These are phyloP conservation scores for Oxytropis ochrocephala DNA, from an alignment of 306 rosid genomes.

Conservation along the genomic window DNA sequence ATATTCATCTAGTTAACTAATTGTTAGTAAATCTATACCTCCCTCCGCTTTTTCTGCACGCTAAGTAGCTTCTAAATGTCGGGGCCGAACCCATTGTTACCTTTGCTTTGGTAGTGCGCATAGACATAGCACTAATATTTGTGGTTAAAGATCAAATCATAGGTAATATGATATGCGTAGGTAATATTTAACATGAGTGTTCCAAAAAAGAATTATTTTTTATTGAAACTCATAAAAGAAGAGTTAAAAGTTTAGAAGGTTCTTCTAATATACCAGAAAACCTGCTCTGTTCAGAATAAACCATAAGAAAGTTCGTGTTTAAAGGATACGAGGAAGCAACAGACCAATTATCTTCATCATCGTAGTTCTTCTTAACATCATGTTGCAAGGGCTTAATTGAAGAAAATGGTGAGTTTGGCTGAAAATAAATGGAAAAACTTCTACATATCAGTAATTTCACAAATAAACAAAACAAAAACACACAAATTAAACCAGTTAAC, in stretches of 20 bases:
- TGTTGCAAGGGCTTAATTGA: conserved; percentile 41
- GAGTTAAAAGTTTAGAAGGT: neutral
- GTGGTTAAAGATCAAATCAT: conserved; percentile 41
- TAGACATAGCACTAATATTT: conserved; percentile 54
- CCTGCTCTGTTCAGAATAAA: conserved; percentile 1
- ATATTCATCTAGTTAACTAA: conserved; percentile 7
- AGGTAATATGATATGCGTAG: neutral
- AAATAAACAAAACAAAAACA: neutral
- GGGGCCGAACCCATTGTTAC: conserved; percentile 89
- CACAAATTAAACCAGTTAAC: neutral
- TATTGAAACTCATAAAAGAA: neutral
- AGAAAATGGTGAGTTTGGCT: conserved; percentile 71
- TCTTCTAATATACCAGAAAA: neutral
- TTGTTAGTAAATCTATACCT: conserved; percentile 46
- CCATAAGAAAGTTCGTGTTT: neutral
- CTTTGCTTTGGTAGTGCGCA: conserved; percentile 67
- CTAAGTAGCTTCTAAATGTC: conserved; percentile 45
- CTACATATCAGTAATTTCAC: conserved; percentile 10
- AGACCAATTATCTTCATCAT: conserved; percentile 84
- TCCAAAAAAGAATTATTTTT: neutral
- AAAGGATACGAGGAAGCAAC: conserved; percentile 95
- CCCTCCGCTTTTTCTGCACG: conserved; percentile 88
- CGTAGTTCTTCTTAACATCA: conserved; percentile 54
- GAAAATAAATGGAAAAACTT: conserved; percentile 14
- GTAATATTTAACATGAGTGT: neutral